Evolutionary conservation across 2,329 filamentous ascomycete genomes (phyloP), one percentile per base, ranked within the genome.

Genomic region (Sarocladiaceae sp.): DNA sequence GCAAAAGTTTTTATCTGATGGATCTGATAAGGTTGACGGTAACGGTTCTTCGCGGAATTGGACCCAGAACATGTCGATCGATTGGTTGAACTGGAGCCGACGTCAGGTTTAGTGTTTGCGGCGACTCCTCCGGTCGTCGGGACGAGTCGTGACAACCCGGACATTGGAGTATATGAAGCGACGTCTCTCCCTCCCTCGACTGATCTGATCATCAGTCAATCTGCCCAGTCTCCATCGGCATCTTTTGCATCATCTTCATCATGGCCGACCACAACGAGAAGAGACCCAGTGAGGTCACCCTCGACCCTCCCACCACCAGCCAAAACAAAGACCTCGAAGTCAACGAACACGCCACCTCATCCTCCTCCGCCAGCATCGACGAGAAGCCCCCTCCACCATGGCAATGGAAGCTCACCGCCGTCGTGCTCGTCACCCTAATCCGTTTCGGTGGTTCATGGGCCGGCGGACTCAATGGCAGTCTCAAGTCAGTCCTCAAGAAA

Each of bases 401-500:
- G 44, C 44, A 48, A 20, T 57, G 59, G 54, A 63, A 62, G 54
- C 52, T 63, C 37, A 40, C 54, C 3, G 57, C 77, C 0, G 72
- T 82, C 3, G 35, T 78, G 0, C 59, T 79, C 12, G 74, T 78
- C 6, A 73, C 71, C 10, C 60, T 68, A 25, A 79, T 82, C 54
- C 76, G 79, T 1, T 83, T 82, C 58, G 79, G 79, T 0, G 77
- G 76, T 1, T 71, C 74, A 23, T 83, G 79, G 78, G 80, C 77
- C 55, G 69, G 68, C 12, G 77, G 78, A 1, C 74, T 83, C 10
- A 81, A 77, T 0, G 74, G 75, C 6, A 78, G 79, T 1, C 79
- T 83, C 75, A 82, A 83, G 60, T 76, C 66, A 8, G 82, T 78
- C 0, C 64, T 83, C 20, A 82, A 83, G 58, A 80, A 80, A 69